Conservation (phyloP, 495 filamentous ascomycete genomes). For the Hapsidospora chrysogenum region DNA sequence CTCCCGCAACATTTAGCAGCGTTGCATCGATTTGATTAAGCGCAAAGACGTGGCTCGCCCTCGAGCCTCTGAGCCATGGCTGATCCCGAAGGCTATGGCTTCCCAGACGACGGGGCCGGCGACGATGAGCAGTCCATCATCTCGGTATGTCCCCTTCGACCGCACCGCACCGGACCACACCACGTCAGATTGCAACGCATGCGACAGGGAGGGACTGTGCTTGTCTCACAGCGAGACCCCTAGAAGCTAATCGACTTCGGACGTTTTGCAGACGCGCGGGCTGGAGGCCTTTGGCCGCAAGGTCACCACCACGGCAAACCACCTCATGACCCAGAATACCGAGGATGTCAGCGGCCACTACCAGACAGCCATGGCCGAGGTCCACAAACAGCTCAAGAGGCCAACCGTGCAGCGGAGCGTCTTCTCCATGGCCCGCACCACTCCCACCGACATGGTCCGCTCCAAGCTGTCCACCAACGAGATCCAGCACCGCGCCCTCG, state of each 20-base stretch:
- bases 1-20: too few relatives aligned
- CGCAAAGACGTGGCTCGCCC: too few relatives aligned
- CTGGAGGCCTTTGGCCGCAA: slow-evolving; percentile 89
- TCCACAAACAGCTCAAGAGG: slow-evolving; percentile 72
- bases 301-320: slow-evolving; percentile 83
- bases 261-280: slow-evolving; percentile 51
- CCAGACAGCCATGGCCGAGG: slow-evolving; percentile 70
- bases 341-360: slow-evolving; percentile 54
- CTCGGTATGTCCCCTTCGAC: slow-evolving; percentile 30
- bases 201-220: too few relatives aligned
- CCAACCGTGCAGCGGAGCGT: slow-evolving; percentile 75
- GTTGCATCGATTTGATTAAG: too few relatives aligned
- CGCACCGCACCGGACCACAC: too few relatives aligned
- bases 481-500: slow-evolving; percentile 85
- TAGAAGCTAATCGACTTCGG: background rate
- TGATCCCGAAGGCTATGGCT: slow-evolving; percentile 33
- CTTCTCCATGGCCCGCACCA: slow-evolving; percentile 74
- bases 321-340: slow-evolving; percentile 57
- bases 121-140: slow-evolving; percentile 34
- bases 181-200: too few relatives aligned
- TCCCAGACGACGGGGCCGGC: slow-evolving; percentile 24
- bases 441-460: slow-evolving; percentile 80
- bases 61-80: too few relatives aligned
- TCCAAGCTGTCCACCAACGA: slow-evolving; percentile 81
- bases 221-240: too few relatives aligned